A percentile compares a stretch with the other conserved stretches of the same genome.
Conservation (phyloP, 169 alveolate species). For the Theileria orientalis region DNA sequence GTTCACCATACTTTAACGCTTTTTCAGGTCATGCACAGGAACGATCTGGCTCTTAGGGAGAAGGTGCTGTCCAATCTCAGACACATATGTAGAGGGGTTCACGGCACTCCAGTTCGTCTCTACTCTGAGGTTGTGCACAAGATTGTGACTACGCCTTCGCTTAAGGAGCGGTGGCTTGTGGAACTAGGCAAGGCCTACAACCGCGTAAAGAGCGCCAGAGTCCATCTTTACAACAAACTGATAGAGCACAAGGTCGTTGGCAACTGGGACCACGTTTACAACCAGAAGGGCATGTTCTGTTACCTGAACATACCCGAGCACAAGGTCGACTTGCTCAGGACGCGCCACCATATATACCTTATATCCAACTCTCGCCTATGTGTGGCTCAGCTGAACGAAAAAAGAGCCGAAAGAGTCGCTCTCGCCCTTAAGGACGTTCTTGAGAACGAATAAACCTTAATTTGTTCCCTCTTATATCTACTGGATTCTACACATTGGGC, state of each 20-base stretch:
- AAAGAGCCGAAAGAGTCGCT: slow-evolving; percentile 44
- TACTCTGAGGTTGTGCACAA: slow-evolving; percentile 46
- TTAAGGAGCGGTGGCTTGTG: slow-evolving; percentile 33
- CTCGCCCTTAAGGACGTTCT: slow-evolving; percentile 48
- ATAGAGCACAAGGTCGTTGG: slow-evolving; percentile 48
- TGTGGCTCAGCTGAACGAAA: slow-evolving; percentile 42
- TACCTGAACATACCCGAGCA: slow-evolving; percentile 43
- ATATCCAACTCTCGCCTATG: slow-evolving; percentile 44
- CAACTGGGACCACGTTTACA: slow-evolving; percentile 51
- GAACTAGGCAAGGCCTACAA: slow-evolving; percentile 22
- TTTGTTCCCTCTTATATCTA: not conserved
- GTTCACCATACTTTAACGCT: not conserved
- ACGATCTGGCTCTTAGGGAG: slow-evolving; percentile 9
- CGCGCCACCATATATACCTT: slow-evolving; percentile 51
- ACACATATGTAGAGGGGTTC: slow-evolving; percentile 37
- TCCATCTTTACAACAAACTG: slow-evolving; percentile 15
- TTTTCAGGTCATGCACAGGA: slow-evolving; percentile 32
- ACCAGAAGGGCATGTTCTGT: slow-evolving; percentile 65
- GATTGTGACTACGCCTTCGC: slow-evolving; percentile 15
- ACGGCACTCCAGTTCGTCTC: slow-evolving; percentile 53
- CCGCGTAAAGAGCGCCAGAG: slow-evolving; percentile 27
- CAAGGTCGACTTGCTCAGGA: slow-evolving; percentile 27
- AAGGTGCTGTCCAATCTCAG: slow-evolving; percentile 23
- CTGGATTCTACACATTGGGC: not conserved
- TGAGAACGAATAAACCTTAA: not conserved